These are phyloP conservation scores for Henckelia pumila DNA, from an alignment of 257 asterid species.

Conservation along the genomic window DNA sequence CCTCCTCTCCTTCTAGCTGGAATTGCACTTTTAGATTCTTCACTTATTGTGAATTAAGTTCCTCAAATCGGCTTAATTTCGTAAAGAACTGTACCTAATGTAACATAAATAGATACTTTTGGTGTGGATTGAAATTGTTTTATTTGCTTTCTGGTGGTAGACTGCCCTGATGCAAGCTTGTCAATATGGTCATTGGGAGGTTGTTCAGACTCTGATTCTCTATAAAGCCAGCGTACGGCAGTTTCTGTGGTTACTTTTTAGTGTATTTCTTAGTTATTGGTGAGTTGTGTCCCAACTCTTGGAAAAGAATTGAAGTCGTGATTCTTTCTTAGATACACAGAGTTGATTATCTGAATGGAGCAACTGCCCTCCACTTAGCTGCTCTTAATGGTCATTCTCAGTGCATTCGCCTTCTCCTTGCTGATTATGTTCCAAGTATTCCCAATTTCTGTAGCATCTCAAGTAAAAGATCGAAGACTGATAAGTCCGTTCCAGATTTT, in stretches of 20 bases:
- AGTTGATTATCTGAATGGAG: slow-evolving; percentile 88
- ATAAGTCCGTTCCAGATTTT: slow-evolving; percentile 46
- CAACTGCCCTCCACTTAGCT: slow-evolving; percentile 89
- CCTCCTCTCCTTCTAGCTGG: background rate
- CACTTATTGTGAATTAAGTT: background rate
- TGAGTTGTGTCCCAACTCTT: background rate
- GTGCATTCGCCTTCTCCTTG: slow-evolving; percentile 76
- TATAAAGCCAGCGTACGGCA: slow-evolving; percentile 72
- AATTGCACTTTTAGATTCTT: background rate
- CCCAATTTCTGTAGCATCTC: slow-evolving; percentile 58
- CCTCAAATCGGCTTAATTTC: background rate
- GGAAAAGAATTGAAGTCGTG: slow-evolving; percentile 16
- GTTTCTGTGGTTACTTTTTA: slow-evolving; percentile 15
- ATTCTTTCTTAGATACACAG: slow-evolving; percentile 53
- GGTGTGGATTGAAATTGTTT: background rate
- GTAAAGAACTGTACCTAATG: background rate
- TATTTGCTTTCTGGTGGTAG: slow-evolving; percentile 41
- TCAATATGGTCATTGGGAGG: slow-evolving; percentile 94
- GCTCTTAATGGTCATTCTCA: slow-evolving; percentile 80
- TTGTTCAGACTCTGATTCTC: slow-evolving; percentile 77
- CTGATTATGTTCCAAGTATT: slow-evolving; percentile 77
- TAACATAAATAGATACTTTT: background rate
- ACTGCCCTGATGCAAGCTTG: slow-evolving; percentile 97
- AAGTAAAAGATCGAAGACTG: slow-evolving; percentile 39
- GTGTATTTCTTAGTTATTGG: background rate